Percentiles rank a stretch among this genome's conserved stretches.
Evolutionary conservation across 2,329 filamentous ascomycete species (phyloP).

Genomic region (Trichoderma harzianum): DNA sequence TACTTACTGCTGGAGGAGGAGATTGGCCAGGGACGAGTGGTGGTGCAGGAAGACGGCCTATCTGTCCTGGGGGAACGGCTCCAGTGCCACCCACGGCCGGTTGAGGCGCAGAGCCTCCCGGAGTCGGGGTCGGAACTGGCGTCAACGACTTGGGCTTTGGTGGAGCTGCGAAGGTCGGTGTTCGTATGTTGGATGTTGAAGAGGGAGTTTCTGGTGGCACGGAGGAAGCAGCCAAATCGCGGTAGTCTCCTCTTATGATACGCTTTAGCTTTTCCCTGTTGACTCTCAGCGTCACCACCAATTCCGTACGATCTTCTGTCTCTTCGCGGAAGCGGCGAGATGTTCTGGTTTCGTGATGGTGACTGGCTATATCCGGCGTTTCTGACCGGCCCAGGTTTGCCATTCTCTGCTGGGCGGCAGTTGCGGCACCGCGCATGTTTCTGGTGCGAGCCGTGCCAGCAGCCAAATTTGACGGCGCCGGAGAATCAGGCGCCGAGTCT

Average conservation of each 20-base stretch:
- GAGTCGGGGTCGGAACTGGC: slow-evolving; percentile 31
- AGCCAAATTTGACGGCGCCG: slow-evolving; percentile 67
- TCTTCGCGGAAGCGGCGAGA: slow-evolving; percentile 70
- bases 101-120: slow-evolving; percentile 33
- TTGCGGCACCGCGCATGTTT: slow-evolving; percentile 84
- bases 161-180: slow-evolving; percentile 30
- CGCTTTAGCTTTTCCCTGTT: slow-evolving; percentile 68
- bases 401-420: slow-evolving; percentile 83
- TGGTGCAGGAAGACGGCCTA: slow-evolving; percentile 66
- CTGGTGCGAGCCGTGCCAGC: slow-evolving; percentile 80
- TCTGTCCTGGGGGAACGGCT: slow-evolving; percentile 49
- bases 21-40: slow-evolving; percentile 57
- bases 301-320: slow-evolving; percentile 67
- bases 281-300: slow-evolving; percentile 74
- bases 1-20: slow-evolving; percentile 59
- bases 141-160: slow-evolving; percentile 36
- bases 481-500: slow-evolving; percentile 82
- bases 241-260: slow-evolving; percentile 54
- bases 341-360: slow-evolving; percentile 70
- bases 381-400: slow-evolving; percentile 77
- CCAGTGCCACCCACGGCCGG: slow-evolving; percentile 30
- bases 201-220: slow-evolving; percentile 34
- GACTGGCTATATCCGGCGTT: slow-evolving; percentile 74
- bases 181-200: slow-evolving; percentile 29
- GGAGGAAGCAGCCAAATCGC: slow-evolving; percentile 36